Percentiles rank a stretch among this genome's conserved stretches.
These are phyloP conservation scores for Sambucus nigra DNA, from an alignment of 129 eudicot genomes.

Conservation along the genomic window DNA sequence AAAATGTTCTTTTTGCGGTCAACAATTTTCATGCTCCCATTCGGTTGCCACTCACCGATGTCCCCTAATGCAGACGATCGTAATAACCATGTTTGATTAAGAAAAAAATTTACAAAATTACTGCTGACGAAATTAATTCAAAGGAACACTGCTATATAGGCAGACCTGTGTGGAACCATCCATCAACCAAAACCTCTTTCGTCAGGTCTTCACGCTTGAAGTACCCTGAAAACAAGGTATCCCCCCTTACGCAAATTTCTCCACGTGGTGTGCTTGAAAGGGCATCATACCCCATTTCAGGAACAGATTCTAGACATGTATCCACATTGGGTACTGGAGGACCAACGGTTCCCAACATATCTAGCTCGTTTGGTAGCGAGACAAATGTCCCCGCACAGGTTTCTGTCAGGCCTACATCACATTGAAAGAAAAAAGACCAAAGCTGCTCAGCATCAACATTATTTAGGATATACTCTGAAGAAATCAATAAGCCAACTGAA, in stretches of 20 bases:
- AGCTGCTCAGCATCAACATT: not conserved
- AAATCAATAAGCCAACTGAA: not conserved
- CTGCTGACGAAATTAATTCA: not conserved
- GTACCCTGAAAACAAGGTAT: conserved; percentile 62
- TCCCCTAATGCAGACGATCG: conserved; percentile 39
- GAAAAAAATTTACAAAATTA: conserved; percentile 12
- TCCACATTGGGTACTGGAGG: conserved; percentile 75
- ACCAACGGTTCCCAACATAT: conserved; percentile 82
- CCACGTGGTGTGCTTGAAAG: conserved; percentile 61
- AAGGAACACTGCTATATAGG: not conserved
- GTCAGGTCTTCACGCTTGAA: conserved; percentile 80
- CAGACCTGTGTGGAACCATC: conserved; percentile 84
- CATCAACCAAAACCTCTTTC: conserved; percentile 64
- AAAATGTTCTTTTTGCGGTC: conserved; percentile 88
- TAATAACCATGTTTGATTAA: not conserved
- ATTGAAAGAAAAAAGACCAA: conserved; percentile 2
- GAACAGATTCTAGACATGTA: conserved; percentile 71
- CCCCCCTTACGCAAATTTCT: conserved; percentile 67
- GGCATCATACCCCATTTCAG: conserved; percentile 81
- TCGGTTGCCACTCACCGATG: conserved; percentile 83
- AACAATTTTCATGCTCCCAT: conserved; percentile 84
- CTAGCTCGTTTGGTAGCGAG: conserved; percentile 49
- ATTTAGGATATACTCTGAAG: not conserved
- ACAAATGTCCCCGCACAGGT: conserved; percentile 83
- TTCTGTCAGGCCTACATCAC: conserved; percentile 64